Evolutionary conservation across 495 filamentous ascomycete genomes (phyloP), one percentile per base, ranked within the genome.

Genomic region (Pseudomonodictys pantanalensis): DNA sequence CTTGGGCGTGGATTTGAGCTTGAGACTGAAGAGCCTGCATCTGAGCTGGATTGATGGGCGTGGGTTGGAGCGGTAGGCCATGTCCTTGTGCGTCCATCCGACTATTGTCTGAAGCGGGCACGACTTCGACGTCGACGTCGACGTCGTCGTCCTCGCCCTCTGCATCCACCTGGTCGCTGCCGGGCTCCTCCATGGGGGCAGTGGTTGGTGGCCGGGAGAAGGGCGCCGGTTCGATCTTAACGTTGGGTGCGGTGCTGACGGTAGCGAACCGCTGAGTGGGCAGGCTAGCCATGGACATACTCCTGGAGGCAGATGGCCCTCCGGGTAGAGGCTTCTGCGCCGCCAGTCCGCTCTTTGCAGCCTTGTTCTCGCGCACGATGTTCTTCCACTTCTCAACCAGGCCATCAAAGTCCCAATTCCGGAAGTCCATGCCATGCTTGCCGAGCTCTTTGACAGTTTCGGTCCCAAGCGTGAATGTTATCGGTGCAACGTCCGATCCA

Each of bases 301-400:
- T 62, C 35, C 56, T 49, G 11, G 52, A 33, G 20, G 35, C 35
- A 15, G n/a, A n/a, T n/a, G 45, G 15, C 12, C 15, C 38, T 20
- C 22, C 41, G 4, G 66, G 59, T 23, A 72, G 32, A 2, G 65
- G 52, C 50, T 64, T 65, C 48, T 73, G 70, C 5, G 58, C 67
- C 1, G 61, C 59, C 57, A 73, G 51, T 7, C 69, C 67, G 17
- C 18, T 41, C 11, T 33, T 38, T 6, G 57, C 23, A 46, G 56
- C 50, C 42, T 68, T 67, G 20, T 67, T 64, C 11, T 73, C 55
- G 26, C 70, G 69, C 10, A 85, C 73, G 11, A 81, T 76, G 0
- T 75, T 70, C 63, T 77, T 82, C 82, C 82, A 84, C 64, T 83
- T 84, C 11, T 79, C 66, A 8, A 86, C 69, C 1, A 84, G 68